A percentile compares a stretch with the other conserved stretches of the same genome.
Evolutionary conservation across 1,284 basidiomycete genomes (phyloP).

Genomic region (Limonomyces culmigenus): DNA sequence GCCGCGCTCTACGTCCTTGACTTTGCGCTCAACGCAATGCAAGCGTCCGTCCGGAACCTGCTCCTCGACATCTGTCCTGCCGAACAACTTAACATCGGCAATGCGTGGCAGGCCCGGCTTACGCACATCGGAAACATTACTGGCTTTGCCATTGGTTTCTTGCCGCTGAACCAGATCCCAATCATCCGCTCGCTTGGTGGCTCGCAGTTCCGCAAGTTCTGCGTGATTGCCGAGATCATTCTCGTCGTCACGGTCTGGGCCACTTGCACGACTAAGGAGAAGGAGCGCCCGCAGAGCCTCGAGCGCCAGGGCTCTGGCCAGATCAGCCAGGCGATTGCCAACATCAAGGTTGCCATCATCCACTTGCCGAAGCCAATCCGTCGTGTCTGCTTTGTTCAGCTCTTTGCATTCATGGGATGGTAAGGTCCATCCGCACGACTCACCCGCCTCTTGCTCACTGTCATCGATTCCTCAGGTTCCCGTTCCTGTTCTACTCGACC

Average conservation of each 20-base stretch:
- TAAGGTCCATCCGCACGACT: too few relatives aligned
- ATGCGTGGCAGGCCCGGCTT: conserved; percentile 98
- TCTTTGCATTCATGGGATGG: conserved; percentile 91
- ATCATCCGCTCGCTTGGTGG: conserved; percentile 75
- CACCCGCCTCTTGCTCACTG: conserved; percentile 3
- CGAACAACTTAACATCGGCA: conserved; percentile 78
- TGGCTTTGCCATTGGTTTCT: conserved; percentile 84
- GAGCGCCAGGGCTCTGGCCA: conserved; percentile 24
- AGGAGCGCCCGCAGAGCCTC: conserved; percentile 30
- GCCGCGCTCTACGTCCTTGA: conserved; percentile 88
- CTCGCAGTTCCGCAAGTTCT: conserved; percentile 91
- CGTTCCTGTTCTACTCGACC: conserved; percentile 30
- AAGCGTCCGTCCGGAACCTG: conserved; percentile 85
- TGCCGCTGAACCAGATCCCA: conserved; percentile 65
- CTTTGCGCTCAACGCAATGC: conserved; percentile 88
- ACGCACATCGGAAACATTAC: conserved; percentile 89
- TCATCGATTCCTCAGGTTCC: background rate
- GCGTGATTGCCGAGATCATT: conserved; percentile 69
- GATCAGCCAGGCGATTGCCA: conserved; percentile 48
- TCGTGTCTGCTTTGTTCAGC: conserved; percentile 79
- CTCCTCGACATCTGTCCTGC: conserved; percentile 80
- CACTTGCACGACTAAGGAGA: conserved; percentile 77
- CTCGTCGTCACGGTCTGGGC: conserved; percentile 73
- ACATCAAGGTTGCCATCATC: conserved; percentile 58
- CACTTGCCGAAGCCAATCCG: conserved; percentile 71